phyloP scores from a whole-genome alignment of 768 basidiomycete species.

The Baorangia bicolor region DNA sequence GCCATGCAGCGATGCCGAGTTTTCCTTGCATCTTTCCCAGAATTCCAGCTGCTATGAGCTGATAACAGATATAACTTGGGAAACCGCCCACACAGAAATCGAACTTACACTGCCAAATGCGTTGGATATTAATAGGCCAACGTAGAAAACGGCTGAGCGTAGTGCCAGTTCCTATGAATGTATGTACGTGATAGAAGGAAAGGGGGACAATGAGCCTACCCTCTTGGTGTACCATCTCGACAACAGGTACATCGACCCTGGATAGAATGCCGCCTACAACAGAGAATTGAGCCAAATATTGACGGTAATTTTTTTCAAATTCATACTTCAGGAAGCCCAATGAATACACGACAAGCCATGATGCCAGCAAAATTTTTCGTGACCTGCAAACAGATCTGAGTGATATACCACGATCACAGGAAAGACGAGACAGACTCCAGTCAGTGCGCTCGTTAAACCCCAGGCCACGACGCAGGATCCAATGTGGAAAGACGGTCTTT shows the following conservation, averaged over 20 bases:
- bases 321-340: constrained; percentile 57
- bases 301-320: not conserved
- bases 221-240: constrained; percentile 58
- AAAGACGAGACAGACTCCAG: constrained; percentile 43
- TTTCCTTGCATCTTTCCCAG: constrained; percentile 66
- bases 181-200: not conserved
- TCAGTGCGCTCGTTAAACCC: constrained; percentile 62
- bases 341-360: constrained; percentile 55
- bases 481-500: constrained; percentile 62
- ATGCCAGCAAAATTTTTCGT: constrained; percentile 56
- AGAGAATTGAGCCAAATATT: not conserved
- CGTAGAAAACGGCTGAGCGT: constrained; percentile 59
- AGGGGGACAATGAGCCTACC: not conserved
- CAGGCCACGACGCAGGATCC: constrained; percentile 58
- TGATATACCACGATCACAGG: not conserved
- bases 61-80: not conserved
- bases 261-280: constrained; percentile 58
- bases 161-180: constrained; percentile 57
- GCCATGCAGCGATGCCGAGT: constrained; percentile 66
- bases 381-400: constrained; percentile 34
- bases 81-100: not conserved
- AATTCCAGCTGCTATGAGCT: constrained; percentile 77
- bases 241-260: constrained; percentile 48
- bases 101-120: constrained; percentile 63
- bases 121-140: constrained; percentile 60